A percentile compares a stretch with the other conserved stretches of the same genome.
Evolutionary conservation across 192 early-diverging fungal species (phyloP).

Genomic region (Backusella sp.): DNA sequence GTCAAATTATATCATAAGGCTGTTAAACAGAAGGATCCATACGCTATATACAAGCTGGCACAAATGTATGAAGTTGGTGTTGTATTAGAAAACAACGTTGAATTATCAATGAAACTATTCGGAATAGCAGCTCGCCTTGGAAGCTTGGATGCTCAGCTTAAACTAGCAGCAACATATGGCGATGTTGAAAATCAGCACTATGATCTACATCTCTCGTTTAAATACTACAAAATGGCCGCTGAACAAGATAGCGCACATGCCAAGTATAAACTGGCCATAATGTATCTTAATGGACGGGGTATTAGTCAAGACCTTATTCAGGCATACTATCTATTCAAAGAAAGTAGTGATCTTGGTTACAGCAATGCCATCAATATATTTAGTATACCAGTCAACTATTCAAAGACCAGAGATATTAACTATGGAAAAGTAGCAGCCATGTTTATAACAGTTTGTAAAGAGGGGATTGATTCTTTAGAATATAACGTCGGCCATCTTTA

Average conservation of each 20-base stretch:
- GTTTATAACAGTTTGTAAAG: not conserved
- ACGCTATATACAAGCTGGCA: too few relatives aligned
- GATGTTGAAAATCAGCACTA: too few relatives aligned
- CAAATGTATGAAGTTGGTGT: too few relatives aligned
- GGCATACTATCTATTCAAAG: not conserved
- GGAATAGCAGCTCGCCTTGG: too few relatives aligned
- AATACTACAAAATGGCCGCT: constrained; percentile 21
- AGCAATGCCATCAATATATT: not conserved
- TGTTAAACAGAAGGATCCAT: too few relatives aligned
- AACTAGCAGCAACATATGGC: too few relatives aligned
- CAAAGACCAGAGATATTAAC: not conserved
- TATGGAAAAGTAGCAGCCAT: not conserved
- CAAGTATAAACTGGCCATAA: not conserved
- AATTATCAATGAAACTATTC: too few relatives aligned
- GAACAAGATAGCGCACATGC: not conserved
- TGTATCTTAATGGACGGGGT: constrained; percentile 7
- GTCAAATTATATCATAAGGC: too few relatives aligned
- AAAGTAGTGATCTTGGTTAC: not conserved
- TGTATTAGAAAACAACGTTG: too few relatives aligned
- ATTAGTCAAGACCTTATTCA: constrained; percentile 7
- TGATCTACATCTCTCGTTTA: not conserved
- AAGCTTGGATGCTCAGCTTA: too few relatives aligned
- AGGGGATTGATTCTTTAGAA: not conserved
- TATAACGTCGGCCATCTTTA: not conserved
- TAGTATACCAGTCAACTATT: not conserved